phyloP scores from a whole-genome alignment of 208 protist genomes.

The Perkinsela sp. region DNA sequence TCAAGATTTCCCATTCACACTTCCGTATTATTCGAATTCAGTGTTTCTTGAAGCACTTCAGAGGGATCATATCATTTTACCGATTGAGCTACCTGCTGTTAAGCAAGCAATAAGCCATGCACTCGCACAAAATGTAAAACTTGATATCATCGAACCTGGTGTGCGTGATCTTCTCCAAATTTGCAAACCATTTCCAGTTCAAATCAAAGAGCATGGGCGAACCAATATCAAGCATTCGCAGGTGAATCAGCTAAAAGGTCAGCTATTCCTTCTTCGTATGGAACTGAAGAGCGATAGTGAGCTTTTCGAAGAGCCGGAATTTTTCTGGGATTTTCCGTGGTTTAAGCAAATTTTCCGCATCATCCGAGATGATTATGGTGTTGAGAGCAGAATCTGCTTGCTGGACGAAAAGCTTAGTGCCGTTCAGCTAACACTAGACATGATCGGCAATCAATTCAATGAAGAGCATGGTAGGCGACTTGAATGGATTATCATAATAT shows the following conservation, averaged over 20 bases:
- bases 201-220: conserved; percentile 19
- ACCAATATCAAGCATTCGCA: conserved; percentile 24
- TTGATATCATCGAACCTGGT: conserved; percentile 39
- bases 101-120: conserved; percentile 38
- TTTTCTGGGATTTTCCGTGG: conserved; percentile 47
- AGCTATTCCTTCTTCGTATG: conserved; percentile 31
- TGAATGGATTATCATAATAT: conserved; percentile 51
- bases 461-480: conserved; percentile 7
- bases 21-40: not conserved
- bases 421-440: not conserved
- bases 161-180: conserved; percentile 24
- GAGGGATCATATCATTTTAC: conserved; percentile 36
- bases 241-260: conserved; percentile 24
- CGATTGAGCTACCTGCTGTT: conserved; percentile 18
- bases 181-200: conserved; percentile 27
- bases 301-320: conserved; percentile 36
- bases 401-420: not conserved
- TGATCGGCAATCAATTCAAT: not conserved
- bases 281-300: conserved; percentile 45
- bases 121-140: conserved; percentile 36
- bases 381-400: not conserved
- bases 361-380: conserved; percentile 13
- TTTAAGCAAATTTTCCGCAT: conserved; percentile 38
- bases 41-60: conserved; percentile 22
- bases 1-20: not conserved